A percentile compares a stretch with the other conserved stretches of the same genome.
Evolutionary conservation across 2,329 filamentous ascomycete genomes (phyloP).

Genomic region (Didymella exigua): DNA sequence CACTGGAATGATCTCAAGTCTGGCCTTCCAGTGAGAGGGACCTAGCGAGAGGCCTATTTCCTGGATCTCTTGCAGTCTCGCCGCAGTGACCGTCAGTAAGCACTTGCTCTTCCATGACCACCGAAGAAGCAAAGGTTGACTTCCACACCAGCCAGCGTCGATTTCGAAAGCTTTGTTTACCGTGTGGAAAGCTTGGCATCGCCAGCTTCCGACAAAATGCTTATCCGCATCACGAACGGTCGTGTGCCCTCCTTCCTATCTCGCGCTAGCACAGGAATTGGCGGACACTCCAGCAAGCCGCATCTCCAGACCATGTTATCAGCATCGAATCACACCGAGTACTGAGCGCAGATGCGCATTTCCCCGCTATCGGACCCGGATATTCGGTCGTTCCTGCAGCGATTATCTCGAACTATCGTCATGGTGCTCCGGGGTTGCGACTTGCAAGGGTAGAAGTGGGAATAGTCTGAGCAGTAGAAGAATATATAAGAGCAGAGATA

Average conservation of each 20-base stretch:
- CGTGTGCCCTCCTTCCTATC: constrained; percentile 11
- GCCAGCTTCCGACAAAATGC: constrained; percentile 14
- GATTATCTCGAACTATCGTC: constrained; percentile 2
- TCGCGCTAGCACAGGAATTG: constrained; percentile 1
- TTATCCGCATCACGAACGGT: constrained; percentile 3
- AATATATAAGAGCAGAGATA: neutral
- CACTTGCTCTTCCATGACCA: neutral
- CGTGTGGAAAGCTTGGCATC: neutral
- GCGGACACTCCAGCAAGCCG: neutral
- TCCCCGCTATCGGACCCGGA: constrained; percentile 5
- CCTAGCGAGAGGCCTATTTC: too few relatives aligned
- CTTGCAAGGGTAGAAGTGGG: neutral
- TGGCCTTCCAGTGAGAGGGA: too few relatives aligned
- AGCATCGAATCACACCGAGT: constrained; percentile 9
- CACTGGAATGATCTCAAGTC: too few relatives aligned
- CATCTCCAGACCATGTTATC: constrained; percentile 10
- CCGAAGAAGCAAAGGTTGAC: neutral
- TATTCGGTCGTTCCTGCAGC: constrained; percentile 11
- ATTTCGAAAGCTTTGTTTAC: neutral
- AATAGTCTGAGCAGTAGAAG: neutral
- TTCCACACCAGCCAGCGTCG: neutral
- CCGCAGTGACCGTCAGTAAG: neutral
- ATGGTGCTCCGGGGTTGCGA: constrained; percentile 1
- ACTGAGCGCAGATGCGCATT: constrained; percentile 1
- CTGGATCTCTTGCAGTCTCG: neutral